Base-by-base conservation (phyloP, 2,329 filamentous ascomycete species). In the Ophiostoma angusticollis region DNA sequence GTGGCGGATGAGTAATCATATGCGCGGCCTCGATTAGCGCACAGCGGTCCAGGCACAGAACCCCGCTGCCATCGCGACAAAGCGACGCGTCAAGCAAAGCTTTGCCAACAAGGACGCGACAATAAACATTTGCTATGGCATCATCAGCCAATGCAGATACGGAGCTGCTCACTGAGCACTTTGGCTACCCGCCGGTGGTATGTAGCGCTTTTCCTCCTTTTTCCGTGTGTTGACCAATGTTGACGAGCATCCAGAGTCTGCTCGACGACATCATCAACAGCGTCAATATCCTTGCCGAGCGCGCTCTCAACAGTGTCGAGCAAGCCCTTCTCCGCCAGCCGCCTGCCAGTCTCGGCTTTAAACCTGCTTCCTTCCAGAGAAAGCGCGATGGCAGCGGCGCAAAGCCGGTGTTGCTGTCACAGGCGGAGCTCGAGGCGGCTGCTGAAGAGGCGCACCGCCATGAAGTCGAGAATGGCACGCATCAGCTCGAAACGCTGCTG, bases 201-300 rank as follows among this genome's bases (percentile, higher is more conserved):
- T 54, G 81, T 66, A 27, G 33, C 22, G 7, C 3, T 16, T 23
- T 9, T 18, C 9, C 13, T n/a, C 24, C 16, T 22, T 25, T 30
- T 35, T 30, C 6, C 14, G 4, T 31, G 17, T 25, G 7, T 27
- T 35, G 31, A 40, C 32, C 13, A 2, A 4, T 4, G 9, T 17
- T 8, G 14, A 21, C 25, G 27, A 35, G n/a, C n/a, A n/a, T 4
- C 19, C 52, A 94, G 87, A 83, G 83, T 45, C 75, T 98, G 30
- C 81, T 98, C 54, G 91, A 98, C 73, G 89, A 96, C 62, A 87
- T 96, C 51, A 94, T 96, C 65, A 95, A 96, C 67, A 83, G 81
- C 40, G 78, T 95, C 59, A 98, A 96, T 65, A 84, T 89, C 53
- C 74, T 95, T 52, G 81, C 91, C 53, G 91, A 93, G 61, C 81